Conservation (phyloP, 2,329 filamentous ascomycete genomes). For the Paraconiothyrium brasiliense region DNA sequence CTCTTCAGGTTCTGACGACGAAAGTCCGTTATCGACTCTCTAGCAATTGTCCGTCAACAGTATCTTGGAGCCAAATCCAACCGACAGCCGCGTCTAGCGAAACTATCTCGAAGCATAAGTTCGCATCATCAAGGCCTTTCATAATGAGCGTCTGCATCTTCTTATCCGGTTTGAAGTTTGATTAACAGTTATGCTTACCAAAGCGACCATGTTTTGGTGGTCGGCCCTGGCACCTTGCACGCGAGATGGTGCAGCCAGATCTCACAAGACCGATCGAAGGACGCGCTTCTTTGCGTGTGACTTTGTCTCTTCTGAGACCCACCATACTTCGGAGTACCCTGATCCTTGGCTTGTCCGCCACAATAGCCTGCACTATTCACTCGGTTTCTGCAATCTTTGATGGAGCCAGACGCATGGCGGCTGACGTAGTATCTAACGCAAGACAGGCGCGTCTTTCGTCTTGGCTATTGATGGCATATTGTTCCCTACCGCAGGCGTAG, state of each 20-base stretch:
- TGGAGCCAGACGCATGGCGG: neutral
- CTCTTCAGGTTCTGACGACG: neutral
- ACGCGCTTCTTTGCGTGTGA: neutral
- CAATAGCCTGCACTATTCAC: neutral
- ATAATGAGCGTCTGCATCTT: conserved; percentile 17
- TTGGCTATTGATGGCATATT: neutral
- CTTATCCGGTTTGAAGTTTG: conserved; percentile 31
- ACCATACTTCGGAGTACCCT: neutral
- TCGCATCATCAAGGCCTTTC: neutral
- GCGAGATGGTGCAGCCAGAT: conserved; percentile 6
- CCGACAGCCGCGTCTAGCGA: neutral
- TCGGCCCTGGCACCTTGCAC: neutral
- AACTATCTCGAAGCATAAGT: conserved; percentile 10
- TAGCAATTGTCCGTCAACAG: neutral
- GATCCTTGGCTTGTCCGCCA: neutral
- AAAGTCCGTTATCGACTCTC: neutral
- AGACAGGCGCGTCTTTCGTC: neutral
- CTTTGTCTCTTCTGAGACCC: neutral
- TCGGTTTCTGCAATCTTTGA: neutral
- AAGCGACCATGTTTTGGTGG: neutral
- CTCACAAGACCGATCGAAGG: conserved; percentile 1
- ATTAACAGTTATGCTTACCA: conserved; percentile 28
- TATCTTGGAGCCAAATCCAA: neutral
- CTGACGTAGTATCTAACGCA: neutral
- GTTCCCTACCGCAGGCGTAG: neutral